Evolutionary conservation across 1,284 basidiomycete genomes (phyloP), one percentile per base, ranked within the genome.

Genomic region (Athelia sp.): DNA sequence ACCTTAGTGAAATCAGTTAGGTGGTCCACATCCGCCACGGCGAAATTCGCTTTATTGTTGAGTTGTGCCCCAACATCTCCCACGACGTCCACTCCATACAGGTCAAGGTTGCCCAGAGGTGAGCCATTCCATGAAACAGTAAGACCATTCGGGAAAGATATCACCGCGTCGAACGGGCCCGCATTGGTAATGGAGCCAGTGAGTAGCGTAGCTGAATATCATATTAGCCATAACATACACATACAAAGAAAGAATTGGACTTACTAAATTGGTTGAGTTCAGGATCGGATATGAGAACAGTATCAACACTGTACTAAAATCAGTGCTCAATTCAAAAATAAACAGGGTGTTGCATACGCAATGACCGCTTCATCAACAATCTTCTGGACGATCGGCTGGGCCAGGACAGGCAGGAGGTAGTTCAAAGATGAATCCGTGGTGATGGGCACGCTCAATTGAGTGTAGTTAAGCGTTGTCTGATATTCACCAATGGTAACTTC

Each of bases 351-450:
- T 40, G 19, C 19, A 15, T 57, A 82, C 81, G 76, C 74, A 47
- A 91, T 66, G 17, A 72, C 64, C 9, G 84, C 73, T 21, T 73
- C 78, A 22, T 76, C 72, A 36, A 91, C 84, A 53, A 91, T 78
- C 56, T 79, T 82, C 64, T 91, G 85, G n/a, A 90, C 88, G 52
- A 91, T 89, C 2, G 89, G 88, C 51, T 78, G 73, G 1, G 89
- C 87, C 46, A 91, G 74, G 43, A 87, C 64, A 8, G 87, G 88
- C 8, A 91, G 70, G 45, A 91, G 76, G 45, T 83, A 62, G 59
- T 87, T 72, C 49, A 89, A 68, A 48, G 72, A 81, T 13, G 75
- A 62, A 59, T 87, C 88, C 1, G 85, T 88, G 29, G 65, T 61
- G 21, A 82, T 82, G 2, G 80, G 74, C 21, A 90, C 74, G 45